Base-by-base conservation (phyloP, 2,329 filamentous ascomycete genomes). In the Didymella glomerata region DNA sequence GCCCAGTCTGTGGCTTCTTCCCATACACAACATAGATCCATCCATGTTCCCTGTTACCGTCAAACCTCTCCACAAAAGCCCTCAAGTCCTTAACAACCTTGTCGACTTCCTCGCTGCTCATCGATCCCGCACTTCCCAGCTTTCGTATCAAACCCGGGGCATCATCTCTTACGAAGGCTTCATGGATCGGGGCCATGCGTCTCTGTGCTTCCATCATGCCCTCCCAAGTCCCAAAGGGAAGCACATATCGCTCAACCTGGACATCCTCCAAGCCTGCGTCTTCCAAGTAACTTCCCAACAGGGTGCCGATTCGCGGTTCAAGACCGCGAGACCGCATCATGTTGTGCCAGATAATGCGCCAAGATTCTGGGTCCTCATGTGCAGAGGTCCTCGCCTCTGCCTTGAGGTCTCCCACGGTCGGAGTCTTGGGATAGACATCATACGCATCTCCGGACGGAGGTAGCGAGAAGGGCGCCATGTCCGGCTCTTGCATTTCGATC, bases 11-110 rank as follows among this genome's bases (percentile, higher is more conserved):
- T 42, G 27, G 16, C 16, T 34, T 47, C n/a, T 28, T n/a, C 13
- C 28, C 44, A 32, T 22, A 40, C 1, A 40, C 47, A 9, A 49
- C 47, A n/a, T 49, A 49, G 3, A 40, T 20, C 47, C 34, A 30
- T 14, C 47, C 34, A 28, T 27, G 25, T 34, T 49, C 47, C 27
- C 47, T 49, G 34, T 49, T 49, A 5, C 47, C 47, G 7, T 49
- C 16, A 28, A 40, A 49, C 13, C 32, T 40, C 3, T 6, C 34
- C 24, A 40, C 34, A 16, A 40, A 49, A 27, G 24, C 24, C 16
- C 13, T 49, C 24, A 25, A 20, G 3, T 25, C 22, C 22, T 49
- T 20, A 18, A 40, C 16, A 1, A 28, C 24, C 32, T 9, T 20
- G 11, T 40, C 34, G 24, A 25, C 40, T 11, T 42, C 40, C 13